Evolutionary conservation across 208 protist species (phyloP).

Genomic region (Crithidia acanthocephali): DNA sequence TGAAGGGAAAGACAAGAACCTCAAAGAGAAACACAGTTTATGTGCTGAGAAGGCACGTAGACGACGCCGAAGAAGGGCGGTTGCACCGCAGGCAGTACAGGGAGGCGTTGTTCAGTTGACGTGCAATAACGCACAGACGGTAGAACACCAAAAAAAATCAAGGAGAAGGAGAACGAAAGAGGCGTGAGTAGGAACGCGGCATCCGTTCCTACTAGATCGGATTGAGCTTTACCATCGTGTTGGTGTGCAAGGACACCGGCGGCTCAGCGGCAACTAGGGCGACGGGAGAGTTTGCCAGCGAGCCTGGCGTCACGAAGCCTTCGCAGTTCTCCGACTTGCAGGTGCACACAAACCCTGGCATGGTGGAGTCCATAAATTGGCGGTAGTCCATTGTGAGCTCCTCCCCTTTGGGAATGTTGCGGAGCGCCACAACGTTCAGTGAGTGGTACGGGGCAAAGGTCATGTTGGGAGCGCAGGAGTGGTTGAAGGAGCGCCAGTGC

Average conservation of each 20-base stretch:
- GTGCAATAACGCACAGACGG: too few species aligned
- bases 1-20: too few species aligned
- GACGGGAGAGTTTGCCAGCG: conserved; percentile 30
- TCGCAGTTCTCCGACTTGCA: conserved; percentile 61
- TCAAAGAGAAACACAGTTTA: too few species aligned
- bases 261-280: conserved; percentile 7
- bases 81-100: too few species aligned
- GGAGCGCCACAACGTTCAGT: conserved; percentile 73
- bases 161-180: too few species aligned
- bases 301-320: conserved; percentile 50
- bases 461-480: conserved; percentile 88
- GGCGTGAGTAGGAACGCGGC: neutral
- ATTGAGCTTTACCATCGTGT: conserved; percentile 20
- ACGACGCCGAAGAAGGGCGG: too few species aligned
- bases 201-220: conserved; percentile 5
- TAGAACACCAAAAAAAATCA: too few species aligned
- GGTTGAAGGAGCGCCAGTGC: conserved; percentile 78
- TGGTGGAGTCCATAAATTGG: conserved; percentile 81
- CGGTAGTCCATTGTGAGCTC: conserved; percentile 93
- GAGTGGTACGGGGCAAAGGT: conserved; percentile 60
- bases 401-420: conserved; percentile 74
- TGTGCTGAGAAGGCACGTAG: too few species aligned
- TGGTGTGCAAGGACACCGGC: conserved; percentile 12
- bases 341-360: conserved; percentile 74
- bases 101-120: too few species aligned